Percentiles rank a stretch among this genome's conserved stretches.
Evolutionary conservation across 805 yeast species (phyloP).

Genomic region (Soucietia sequanensis): DNA sequence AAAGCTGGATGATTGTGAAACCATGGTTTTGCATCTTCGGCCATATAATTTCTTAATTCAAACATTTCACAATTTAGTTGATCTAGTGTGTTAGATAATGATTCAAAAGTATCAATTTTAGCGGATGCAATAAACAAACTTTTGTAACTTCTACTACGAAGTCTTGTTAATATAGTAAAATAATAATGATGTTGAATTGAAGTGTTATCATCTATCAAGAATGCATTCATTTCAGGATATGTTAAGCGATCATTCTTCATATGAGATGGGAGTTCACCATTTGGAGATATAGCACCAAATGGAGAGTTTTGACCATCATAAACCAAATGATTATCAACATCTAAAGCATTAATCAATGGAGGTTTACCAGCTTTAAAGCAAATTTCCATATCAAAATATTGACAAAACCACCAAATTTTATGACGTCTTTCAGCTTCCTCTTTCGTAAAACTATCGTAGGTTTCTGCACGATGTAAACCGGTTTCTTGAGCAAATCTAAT

Average conservation of each 20-base stretch:
- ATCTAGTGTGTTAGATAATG: conserved; percentile 20
- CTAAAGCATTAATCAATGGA: conserved; percentile 32
- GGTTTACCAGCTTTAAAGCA: conserved; percentile 41
- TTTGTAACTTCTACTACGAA: conserved; percentile 29
- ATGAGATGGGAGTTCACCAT: too few species aligned
- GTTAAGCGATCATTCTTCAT: conserved; percentile 6
- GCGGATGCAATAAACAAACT: conserved; percentile 31
- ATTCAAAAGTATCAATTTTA: conserved; percentile 14
- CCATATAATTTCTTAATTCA: conserved; percentile 15
- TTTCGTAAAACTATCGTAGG: conserved; percentile 16
- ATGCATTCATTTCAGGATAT: not conserved
- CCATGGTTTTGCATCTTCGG: conserved; percentile 24
- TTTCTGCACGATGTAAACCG: conserved; percentile 38
- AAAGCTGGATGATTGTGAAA: conserved; percentile 35
- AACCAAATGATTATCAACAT: conserved; percentile 26
- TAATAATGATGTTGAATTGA: conserved; percentile 3
- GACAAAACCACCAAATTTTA: conserved; percentile 37
- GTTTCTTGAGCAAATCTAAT: conserved; percentile 40
- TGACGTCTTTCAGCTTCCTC: conserved; percentile 24
- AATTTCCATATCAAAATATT: conserved; percentile 35
- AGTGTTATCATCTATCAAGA: conserved; percentile 5
- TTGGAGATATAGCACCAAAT: too few species aligned
- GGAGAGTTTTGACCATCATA: conserved; percentile 12
- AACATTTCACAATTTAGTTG: conserved; percentile 29
- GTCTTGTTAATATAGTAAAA: conserved; percentile 19